These are phyloP conservation scores for Phytophthora agathidicida DNA, from an alignment of 352 stramenopile species.

Conservation along the genomic window DNA sequence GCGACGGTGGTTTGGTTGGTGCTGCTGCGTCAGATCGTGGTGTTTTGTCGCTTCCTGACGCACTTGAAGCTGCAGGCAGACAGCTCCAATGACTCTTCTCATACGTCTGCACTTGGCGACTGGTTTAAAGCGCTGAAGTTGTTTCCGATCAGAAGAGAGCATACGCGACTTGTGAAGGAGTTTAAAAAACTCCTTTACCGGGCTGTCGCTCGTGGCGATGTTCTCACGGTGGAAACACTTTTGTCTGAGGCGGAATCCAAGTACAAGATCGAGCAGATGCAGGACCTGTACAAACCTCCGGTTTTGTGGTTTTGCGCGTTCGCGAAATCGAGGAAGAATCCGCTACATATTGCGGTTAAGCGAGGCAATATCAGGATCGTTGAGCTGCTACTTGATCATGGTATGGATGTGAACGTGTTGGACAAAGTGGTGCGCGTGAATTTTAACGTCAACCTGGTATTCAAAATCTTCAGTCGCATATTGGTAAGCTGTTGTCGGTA, in stretches of 20 bases:
- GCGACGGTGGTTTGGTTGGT: conserved; percentile 60
- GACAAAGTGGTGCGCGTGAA: conserved; percentile 84
- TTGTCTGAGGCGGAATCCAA: conserved; percentile 36
- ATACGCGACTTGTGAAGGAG: conserved; percentile 33
- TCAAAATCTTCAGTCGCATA: conserved; percentile 70
- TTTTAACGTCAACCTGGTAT: conserved; percentile 77
- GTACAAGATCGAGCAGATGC: conserved; percentile 43
- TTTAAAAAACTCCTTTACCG: conserved; percentile 77
- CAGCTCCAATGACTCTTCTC: conserved; percentile 62
- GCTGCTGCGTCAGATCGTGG: conserved; percentile 63
- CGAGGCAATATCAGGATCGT: conserved; percentile 63
- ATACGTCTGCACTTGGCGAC: conserved; percentile 63
- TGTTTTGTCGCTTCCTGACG: conserved; percentile 77
- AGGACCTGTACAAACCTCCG: conserved; percentile 52
- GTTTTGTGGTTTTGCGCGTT: conserved; percentile 72
- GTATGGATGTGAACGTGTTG: conserved; percentile 69
- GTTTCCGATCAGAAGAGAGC: conserved; percentile 35
- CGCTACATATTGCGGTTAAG: conserved; percentile 73
- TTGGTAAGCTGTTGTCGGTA: conserved; percentile 53
- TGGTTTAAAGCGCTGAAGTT: conserved; percentile 48
- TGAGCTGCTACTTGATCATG: conserved; percentile 55
- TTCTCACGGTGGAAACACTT: conserved; percentile 46
- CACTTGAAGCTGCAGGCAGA: conserved; percentile 81
- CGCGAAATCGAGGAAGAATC: conserved; percentile 74
- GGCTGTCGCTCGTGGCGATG: conserved; percentile 57